phyloP scores from a whole-genome alignment of 306 rosid species.

The Calophaca sinica region DNA sequence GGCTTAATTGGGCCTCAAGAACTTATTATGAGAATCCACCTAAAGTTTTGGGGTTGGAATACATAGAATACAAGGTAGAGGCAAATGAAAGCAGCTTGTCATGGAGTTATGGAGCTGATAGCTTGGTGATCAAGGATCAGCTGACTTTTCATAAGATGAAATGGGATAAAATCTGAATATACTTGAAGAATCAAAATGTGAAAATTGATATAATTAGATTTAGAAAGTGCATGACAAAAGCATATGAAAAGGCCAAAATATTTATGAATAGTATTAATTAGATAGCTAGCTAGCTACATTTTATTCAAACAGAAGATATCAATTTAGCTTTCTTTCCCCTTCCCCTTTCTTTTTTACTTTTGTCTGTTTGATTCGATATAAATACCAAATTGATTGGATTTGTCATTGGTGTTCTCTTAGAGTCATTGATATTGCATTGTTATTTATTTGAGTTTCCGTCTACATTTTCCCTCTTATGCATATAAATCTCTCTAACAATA shows the following conservation, averaged over 20 bases:
- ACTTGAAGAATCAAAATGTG: constrained; percentile 47
- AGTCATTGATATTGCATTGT: no score
- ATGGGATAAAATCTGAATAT: constrained; percentile 27
- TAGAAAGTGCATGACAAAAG: constrained; percentile 34
- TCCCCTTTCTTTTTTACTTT: no score
- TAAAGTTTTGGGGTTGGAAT: constrained; percentile 43
- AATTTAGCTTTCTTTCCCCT: no score
- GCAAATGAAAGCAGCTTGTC: constrained; percentile 49
- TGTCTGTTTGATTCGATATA: no score
- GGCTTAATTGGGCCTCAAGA: constrained; percentile 46
- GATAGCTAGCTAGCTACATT: neutral
- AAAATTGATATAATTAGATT: constrained; percentile 43
- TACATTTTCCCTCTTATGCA: no score
- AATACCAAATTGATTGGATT: no score
- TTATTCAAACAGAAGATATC: no score
- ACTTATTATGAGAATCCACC: constrained; percentile 42
- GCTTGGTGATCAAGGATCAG: constrained; percentile 45
- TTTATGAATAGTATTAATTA: constrained; percentile 12
- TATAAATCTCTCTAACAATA: no score
- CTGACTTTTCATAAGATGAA: neutral
- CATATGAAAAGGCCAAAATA: constrained; percentile 35
- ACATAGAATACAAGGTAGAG: constrained; percentile 46
- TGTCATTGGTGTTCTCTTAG: no score
- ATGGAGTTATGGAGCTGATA: constrained; percentile 42
- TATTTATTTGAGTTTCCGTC: no score